Percentiles rank a stretch among this genome's conserved stretches.
Evolutionary conservation across 2,329 filamentous ascomycete genomes (phyloP).

Genomic region (Bipolaris gigantea): DNA sequence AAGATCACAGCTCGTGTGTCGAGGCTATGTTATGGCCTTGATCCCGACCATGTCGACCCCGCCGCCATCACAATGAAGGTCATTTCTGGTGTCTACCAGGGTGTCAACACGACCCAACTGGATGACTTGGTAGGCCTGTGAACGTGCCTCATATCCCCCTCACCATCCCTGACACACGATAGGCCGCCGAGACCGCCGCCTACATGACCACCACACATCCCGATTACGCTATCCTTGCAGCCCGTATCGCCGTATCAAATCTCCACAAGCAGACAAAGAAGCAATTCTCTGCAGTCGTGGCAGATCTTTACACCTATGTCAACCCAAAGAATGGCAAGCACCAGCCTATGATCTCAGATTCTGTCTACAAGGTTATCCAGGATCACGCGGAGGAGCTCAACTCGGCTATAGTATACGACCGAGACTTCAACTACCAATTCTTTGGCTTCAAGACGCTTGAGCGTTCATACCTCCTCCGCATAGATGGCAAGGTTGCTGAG

Average conservation of each 20-base stretch:
- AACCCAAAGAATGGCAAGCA: slow-evolving; percentile 85
- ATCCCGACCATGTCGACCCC: slow-evolving; percentile 93
- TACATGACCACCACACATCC: slow-evolving; percentile 99
- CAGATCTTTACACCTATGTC: slow-evolving; percentile 91
- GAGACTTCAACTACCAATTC: slow-evolving; percentile 99
- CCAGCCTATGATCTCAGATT: slow-evolving; percentile 92
- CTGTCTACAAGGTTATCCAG: slow-evolving; percentile 91
- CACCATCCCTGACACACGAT: slow-evolving; percentile 18
- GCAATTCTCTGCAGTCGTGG: slow-evolving; percentile 95
- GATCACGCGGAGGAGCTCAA: slow-evolving; percentile 96
- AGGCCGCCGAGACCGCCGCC: slow-evolving; percentile 97
- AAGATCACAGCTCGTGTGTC: slow-evolving; percentile 99
- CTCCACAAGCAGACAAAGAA: slow-evolving; percentile 99
- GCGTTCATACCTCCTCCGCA: slow-evolving; percentile 93
- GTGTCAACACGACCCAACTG: slow-evolving; percentile 93
- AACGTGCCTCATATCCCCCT: slow-evolving; percentile 21
- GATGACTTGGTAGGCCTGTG: slow-evolving; percentile 80
- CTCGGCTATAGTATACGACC: slow-evolving; percentile 98
- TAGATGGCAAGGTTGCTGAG: slow-evolving; percentile 94
- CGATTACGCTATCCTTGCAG: slow-evolving; percentile 97
- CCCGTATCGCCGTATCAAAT: slow-evolving; percentile 98
- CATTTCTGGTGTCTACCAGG: slow-evolving; percentile 98
- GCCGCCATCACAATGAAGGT: slow-evolving; percentile 99
- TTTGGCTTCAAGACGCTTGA: slow-evolving; percentile 99
- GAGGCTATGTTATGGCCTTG: slow-evolving; percentile 94